Percentiles rank a stretch among this genome's conserved stretches.
phyloP scores from a whole-genome alignment of 345 rosid genomes.

The Boechera retrofracta region DNA sequence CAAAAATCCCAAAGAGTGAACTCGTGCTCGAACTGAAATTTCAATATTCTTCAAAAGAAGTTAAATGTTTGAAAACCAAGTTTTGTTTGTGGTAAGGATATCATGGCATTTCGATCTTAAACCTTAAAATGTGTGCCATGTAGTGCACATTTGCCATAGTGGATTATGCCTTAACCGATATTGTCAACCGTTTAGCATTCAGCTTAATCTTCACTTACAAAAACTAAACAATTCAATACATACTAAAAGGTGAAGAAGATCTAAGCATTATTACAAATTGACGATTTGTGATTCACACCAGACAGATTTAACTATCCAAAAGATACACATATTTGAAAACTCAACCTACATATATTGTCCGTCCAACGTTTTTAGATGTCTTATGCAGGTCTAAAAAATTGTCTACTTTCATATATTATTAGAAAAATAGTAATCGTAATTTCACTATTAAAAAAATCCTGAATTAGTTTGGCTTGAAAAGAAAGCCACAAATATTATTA shows the following conservation, averaged over 20 bases:
- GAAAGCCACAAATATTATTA: no score
- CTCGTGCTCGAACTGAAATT: neutral
- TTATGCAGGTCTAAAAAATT: no score
- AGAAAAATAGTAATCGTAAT: no score
- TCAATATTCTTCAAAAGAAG: neutral
- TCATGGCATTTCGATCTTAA: neutral
- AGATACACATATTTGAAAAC: no score
- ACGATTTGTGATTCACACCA: neutral
- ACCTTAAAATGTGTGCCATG: no score
- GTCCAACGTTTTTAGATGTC: no score
- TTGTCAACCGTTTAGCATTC: neutral
- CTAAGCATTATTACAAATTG: neutral
- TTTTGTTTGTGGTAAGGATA: neutral
- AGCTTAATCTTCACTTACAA: neutral
- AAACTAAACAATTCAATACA: neutral
- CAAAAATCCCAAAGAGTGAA: no score
- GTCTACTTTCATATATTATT: no score
- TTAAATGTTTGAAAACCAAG: neutral
- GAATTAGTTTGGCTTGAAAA: no score
- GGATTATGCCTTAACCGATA: neutral
- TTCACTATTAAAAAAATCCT: no score
- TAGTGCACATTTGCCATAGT: neutral
- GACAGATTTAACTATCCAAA: neutral
- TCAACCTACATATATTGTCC: no score
- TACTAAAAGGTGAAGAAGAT: neutral